These are phyloP conservation scores for Pestalotiopsis fici DNA, from an alignment of 2,329 filamentous ascomycete genomes.

Conservation along the genomic window DNA sequence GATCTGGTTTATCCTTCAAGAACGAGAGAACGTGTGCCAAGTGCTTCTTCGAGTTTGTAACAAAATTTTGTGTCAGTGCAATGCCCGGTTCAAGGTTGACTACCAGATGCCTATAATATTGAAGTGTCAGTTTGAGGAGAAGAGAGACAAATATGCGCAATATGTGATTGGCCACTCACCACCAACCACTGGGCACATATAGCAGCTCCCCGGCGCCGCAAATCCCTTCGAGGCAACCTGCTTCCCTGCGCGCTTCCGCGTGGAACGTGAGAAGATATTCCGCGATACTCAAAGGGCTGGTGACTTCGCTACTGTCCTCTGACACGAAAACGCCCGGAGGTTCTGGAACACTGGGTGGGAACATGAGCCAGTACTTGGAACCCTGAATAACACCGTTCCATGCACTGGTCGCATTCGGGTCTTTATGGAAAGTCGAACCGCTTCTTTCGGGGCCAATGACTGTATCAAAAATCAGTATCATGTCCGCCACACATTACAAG, in stretches of 20 bases:
- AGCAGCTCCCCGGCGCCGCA: constrained; percentile 83
- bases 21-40: constrained; percentile 78
- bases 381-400: constrained; percentile 95
- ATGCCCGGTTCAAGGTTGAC: constrained; percentile 85
- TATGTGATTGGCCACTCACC: constrained; percentile 32
- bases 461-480: background rate
- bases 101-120: constrained; percentile 67
- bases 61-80: constrained; percentile 94
- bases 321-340: constrained; percentile 92
- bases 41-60: constrained; percentile 66
- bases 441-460: constrained; percentile 82
- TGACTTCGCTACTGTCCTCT: constrained; percentile 88
- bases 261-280: constrained; percentile 95
- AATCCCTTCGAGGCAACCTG: constrained; percentile 83
- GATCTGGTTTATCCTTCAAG: constrained; percentile 77
- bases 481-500: background rate
- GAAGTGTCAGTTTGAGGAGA: background rate
- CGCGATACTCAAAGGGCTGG: constrained; percentile 90
- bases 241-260: constrained; percentile 71
- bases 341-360: constrained; percentile 69
- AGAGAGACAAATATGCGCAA: background rate
- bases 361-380: constrained; percentile 99
- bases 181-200: constrained; percentile 94
- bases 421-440: constrained; percentile 93
- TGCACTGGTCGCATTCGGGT: constrained; percentile 72